Conservation (phyloP, 1,284 basidiomycete genomes). For the Veloboletus limbatus region DNA sequence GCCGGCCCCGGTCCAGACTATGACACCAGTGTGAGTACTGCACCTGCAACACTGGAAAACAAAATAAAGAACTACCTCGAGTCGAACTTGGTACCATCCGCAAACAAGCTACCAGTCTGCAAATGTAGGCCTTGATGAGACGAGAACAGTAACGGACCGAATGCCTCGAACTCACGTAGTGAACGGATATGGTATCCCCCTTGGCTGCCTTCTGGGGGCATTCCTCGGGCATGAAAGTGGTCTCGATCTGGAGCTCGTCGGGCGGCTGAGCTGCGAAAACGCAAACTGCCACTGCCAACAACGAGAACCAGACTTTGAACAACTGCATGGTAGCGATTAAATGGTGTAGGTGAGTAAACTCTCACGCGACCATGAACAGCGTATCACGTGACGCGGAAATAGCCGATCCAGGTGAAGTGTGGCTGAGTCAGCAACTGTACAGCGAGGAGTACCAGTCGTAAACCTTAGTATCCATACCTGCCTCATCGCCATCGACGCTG, state of each 20-base stretch:
- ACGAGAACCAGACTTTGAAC: constrained; percentile 41
- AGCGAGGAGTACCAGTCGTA: constrained; percentile 13
- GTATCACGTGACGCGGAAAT: background rate
- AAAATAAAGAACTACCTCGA: constrained; percentile 58
- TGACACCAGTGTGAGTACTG: background rate
- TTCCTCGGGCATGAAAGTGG: constrained; percentile 54
- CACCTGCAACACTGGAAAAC: background rate
- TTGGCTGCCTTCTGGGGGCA: constrained; percentile 59
- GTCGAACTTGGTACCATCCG: constrained; percentile 79
- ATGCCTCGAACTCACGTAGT: constrained; percentile 67
- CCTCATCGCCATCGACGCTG: constrained; percentile 21
- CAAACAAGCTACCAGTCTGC: constrained; percentile 72
- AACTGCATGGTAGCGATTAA: constrained; percentile 54
- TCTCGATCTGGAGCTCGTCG: constrained; percentile 58
- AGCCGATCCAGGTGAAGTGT: too few relatives aligned
- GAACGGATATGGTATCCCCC: constrained; percentile 71
- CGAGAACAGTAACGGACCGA: background rate
- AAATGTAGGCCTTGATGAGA: constrained; percentile 7
- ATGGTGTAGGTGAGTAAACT: too few relatives aligned
- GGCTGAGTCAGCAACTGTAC: constrained; percentile 39
- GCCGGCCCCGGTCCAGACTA: constrained; percentile 64
- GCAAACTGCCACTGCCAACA: constrained; percentile 39
- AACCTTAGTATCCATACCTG: constrained; percentile 29
- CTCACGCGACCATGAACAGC: background rate
- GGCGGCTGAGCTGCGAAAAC: constrained; percentile 42